Evolutionary conservation across 345 rosid genomes (phyloP).

Genomic region (Eucalyptus camaldulensis): DNA sequence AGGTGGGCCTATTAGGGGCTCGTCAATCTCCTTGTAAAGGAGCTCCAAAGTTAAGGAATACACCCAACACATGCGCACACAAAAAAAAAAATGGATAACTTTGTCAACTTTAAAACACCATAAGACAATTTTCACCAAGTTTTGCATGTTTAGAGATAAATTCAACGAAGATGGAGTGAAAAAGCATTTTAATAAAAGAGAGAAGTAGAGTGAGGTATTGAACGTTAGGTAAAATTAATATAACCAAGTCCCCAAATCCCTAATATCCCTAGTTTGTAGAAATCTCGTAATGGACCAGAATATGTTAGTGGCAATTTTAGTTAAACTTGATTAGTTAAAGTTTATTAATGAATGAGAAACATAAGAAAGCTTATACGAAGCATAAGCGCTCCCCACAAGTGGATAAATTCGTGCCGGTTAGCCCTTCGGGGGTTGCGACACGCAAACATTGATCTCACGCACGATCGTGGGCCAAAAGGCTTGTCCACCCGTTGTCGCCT

Average conservation of each 20-base stretch:
- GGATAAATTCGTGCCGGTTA: background rate
- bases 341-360: no score
- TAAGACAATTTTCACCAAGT: accelerated
- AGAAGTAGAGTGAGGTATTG: no score
- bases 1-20: no score
- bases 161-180: background rate
- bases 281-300: background rate
- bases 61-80: accelerated
- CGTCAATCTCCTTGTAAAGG: background rate
- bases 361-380: background rate
- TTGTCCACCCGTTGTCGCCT: background rate
- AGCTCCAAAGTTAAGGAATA: no score
- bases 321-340: no score
- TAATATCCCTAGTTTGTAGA: accelerated
- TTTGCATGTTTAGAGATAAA: background rate
- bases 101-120: no score
- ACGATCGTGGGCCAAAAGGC: background rate
- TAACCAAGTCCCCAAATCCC: background rate
- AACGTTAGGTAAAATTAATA: no score
- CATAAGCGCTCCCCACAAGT: accelerated
- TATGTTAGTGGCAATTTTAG: background rate
- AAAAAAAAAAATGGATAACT: no score
- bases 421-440: background rate
- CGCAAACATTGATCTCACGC: background rate
- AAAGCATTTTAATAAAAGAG: background rate